These are phyloP conservation scores for Erythrophleum ivorense DNA, from an alignment of 331 rosid species.

Conservation along the genomic window DNA sequence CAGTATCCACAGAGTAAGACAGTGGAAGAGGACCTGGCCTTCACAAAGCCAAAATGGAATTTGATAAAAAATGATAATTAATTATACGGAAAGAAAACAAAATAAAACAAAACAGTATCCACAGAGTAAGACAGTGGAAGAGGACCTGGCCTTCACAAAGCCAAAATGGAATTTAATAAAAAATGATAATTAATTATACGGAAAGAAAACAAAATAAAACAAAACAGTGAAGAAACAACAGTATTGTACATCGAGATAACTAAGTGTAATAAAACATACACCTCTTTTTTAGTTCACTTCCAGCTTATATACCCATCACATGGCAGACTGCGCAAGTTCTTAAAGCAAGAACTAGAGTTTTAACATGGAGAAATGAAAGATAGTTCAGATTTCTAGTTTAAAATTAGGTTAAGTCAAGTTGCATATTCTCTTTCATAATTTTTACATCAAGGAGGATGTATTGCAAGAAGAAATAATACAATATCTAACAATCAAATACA, in stretches of 20 bases:
- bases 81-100: too few species aligned
- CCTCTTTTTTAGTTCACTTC: not conserved
- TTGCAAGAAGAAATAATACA: not conserved
- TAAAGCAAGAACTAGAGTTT: not conserved
- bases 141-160: too few species aligned
- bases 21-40: too few species aligned
- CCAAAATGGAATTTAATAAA: too few species aligned
- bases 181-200: too few species aligned
- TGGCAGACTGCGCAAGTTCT: not conserved
- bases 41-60: too few species aligned
- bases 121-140: too few species aligned
- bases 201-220: not conserved
- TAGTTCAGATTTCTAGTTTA: not conserved
- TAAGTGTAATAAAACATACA: not conserved
- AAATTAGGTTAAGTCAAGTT: not conserved
- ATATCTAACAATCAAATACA: not conserved
- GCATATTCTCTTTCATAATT: not conserved
- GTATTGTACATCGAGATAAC: not conserved
- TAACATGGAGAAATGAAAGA: not conserved
- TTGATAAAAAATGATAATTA: too few species aligned
- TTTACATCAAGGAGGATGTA: not conserved
- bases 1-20: too few species aligned
- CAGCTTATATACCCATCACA: not conserved
- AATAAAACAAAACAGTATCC: not conserved
- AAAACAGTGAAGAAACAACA: not conserved